Percentiles rank a stretch among this genome's conserved stretches.
Conservation (phyloP, 2,329 filamentous ascomycete species). For the Chalara sp. region DNA sequence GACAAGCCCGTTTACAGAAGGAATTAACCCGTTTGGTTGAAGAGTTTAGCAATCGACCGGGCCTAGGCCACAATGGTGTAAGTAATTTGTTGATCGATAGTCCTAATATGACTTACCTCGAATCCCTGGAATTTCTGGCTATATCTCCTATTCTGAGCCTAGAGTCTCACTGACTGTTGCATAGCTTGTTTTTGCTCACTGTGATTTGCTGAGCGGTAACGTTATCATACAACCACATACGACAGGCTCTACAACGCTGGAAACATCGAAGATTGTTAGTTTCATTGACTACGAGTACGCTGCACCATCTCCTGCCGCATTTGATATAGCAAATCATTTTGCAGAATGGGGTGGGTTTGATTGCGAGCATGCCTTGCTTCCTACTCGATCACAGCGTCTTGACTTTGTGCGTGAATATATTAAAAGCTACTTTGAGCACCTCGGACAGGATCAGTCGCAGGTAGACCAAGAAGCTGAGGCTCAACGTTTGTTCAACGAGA, state of each 20-base stretch:
- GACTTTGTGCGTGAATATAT: conserved; percentile 84
- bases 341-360: conserved; percentile 97
- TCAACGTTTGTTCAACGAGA: conserved; percentile 66
- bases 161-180: conserved; percentile 11
- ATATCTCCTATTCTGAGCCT: too few relatives aligned
- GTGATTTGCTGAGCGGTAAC: conserved; percentile 92
- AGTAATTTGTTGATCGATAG: conserved; percentile 26
- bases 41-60: conserved; percentile 68
- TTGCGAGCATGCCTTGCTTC: conserved; percentile 81
- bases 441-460: conserved; percentile 31
- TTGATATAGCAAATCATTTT: conserved; percentile 97
- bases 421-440: conserved; percentile 58
- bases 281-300: conserved; percentile 99
- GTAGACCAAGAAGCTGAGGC: conserved; percentile 54
- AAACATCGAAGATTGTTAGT: conserved; percentile 48
- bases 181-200: conserved; percentile 87
- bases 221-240: conserved; percentile 69
- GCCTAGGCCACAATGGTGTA: conserved; percentile 70
- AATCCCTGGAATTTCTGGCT: too few relatives aligned
- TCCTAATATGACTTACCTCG: not conserved
- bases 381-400: conserved; percentile 67
- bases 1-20: conserved; percentile 61
- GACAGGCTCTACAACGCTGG: conserved; percentile 27
- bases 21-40: conserved; percentile 67
- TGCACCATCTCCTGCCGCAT: conserved; percentile 86